Evolutionary conservation across 768 basidiomycete species (phyloP).

Genomic region (Boletus vermiculosoides): DNA sequence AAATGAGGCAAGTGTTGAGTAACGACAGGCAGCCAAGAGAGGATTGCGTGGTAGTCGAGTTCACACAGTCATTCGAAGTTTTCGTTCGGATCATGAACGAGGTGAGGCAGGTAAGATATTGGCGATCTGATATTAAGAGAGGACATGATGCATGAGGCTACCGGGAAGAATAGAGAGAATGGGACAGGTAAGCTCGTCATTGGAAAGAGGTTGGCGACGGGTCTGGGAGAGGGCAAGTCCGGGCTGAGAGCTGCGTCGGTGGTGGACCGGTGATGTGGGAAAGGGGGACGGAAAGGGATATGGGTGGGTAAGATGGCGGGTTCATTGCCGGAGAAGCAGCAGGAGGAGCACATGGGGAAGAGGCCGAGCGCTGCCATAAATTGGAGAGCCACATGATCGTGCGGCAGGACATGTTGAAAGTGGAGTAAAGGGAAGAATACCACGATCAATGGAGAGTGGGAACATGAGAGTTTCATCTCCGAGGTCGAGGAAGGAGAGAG

Average conservation of each 20-base stretch:
- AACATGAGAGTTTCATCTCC: constrained; percentile 38
- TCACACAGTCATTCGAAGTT: constrained; percentile 28
- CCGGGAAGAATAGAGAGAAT: constrained; percentile 3
- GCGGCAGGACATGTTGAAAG: constrained; percentile 30
- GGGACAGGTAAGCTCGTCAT: not conserved
- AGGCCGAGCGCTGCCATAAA: constrained; percentile 20
- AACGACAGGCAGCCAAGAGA: constrained; percentile 5
- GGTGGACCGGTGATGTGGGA: not conserved
- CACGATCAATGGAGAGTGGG: constrained; percentile 24
- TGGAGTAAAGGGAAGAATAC: constrained; percentile 29
- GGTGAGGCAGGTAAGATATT: constrained; percentile 27
- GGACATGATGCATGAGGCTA: constrained; percentile 31
- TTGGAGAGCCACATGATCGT: constrained; percentile 20
- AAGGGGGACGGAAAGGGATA: not conserved
- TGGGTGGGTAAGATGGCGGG: not conserved
- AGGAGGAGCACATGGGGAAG: constrained; percentile 10
- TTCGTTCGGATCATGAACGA: constrained; percentile 30
- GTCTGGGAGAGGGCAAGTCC: not conserved
- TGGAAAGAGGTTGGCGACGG: not conserved
- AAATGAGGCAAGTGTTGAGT: constrained; percentile 16
- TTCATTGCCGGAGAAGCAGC: constrained; percentile 27
- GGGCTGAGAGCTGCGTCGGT: constrained; percentile 4
- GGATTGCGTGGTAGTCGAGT: constrained; percentile 3
- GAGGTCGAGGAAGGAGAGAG: constrained; percentile 29
- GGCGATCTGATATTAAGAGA: constrained; percentile 33